Conservation (phyloP, 805 yeast species). For the Lachancea mirantina region DNA sequence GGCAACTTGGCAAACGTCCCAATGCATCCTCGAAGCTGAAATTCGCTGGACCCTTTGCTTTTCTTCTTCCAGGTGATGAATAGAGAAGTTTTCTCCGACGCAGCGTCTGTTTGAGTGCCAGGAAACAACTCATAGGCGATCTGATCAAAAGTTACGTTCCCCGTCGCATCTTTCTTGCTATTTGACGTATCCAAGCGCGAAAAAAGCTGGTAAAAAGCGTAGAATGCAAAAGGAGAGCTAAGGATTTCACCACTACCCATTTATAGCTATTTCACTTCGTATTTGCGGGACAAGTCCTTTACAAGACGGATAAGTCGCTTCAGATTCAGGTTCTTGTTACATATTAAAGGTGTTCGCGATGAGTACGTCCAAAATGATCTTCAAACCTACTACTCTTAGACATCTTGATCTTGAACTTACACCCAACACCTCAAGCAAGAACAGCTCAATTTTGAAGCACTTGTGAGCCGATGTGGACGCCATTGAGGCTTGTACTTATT, state of each 20-base stretch:
- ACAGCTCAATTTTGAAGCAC: neutral
- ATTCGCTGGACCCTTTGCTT: conserved; percentile 5
- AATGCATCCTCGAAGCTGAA: conserved; percentile 74
- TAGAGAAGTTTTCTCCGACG: conserved; percentile 43
- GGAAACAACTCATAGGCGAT: conserved; percentile 18
- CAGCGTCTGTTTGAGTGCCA: conserved; percentile 2
- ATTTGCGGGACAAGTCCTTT: conserved; percentile 1
- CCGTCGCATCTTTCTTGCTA: neutral
- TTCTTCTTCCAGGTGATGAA: conserved; percentile 81
- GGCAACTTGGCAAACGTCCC: conserved; percentile 69
- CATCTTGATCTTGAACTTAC: too few relatives aligned
- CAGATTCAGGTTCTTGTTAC: too few relatives aligned
- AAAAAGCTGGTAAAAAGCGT: conserved; percentile 29
- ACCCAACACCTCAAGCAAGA: too few relatives aligned
- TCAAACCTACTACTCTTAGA: too few relatives aligned
- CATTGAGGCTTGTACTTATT: neutral
- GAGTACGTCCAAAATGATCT: too few relatives aligned
- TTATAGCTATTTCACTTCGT: neutral
- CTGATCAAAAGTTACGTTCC: conserved; percentile 9
- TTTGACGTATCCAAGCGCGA: conserved; percentile 10
- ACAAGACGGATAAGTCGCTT: too few relatives aligned
- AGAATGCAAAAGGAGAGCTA: conserved; percentile 28
- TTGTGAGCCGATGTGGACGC: too few relatives aligned
- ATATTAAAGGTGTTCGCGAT: too few relatives aligned
- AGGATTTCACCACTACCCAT: conserved; percentile 2